These are phyloP conservation scores for Boletus sp. DNA, from an alignment of 768 basidiomycete genomes.

Conservation along the genomic window DNA sequence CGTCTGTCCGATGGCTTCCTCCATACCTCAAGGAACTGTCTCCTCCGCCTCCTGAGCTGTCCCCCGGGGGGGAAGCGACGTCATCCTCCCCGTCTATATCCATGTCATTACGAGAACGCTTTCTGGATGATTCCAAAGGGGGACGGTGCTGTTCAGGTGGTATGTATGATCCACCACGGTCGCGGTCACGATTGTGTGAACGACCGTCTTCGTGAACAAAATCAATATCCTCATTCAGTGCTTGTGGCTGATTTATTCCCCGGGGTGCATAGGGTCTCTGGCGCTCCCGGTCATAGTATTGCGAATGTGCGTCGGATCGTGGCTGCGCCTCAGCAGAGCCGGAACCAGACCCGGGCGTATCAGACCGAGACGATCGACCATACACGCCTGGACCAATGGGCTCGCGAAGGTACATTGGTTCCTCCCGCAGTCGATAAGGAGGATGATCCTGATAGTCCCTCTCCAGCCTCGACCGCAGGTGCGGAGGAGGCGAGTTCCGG, in stretches of 20 bases:
- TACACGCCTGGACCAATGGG: conserved; percentile 31
- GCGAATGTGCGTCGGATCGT: conserved; percentile 46
- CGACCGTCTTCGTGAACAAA: conserved; percentile 55
- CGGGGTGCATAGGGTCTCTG: conserved; percentile 51
- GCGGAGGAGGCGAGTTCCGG: conserved; percentile 44
- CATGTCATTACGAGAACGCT: conserved; percentile 62
- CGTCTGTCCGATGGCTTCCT: conserved; percentile 41
- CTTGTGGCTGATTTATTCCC: conserved; percentile 42
- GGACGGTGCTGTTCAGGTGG: conserved; percentile 38
- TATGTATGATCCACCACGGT: conserved; percentile 37
- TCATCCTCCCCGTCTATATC: conserved; percentile 59
- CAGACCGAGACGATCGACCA: conserved; percentile 50
- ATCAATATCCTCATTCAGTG: conserved; percentile 46
- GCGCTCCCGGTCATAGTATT: conserved; percentile 51
- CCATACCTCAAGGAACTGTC: conserved; percentile 34
- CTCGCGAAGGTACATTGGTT: conserved; percentile 30
- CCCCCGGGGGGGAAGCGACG: conserved; percentile 34
- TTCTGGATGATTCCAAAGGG: conserved; percentile 47
- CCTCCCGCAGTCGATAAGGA: conserved; percentile 30
- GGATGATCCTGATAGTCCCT: conserved; percentile 32
- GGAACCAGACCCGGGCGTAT: conserved; percentile 56
- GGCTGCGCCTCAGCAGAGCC: conserved; percentile 49
- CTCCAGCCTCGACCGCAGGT: conserved; percentile 38
- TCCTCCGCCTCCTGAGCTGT: conserved; percentile 29
- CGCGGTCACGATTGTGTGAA: conserved; percentile 36